These are phyloP conservation scores for Takakia lepidozioides DNA, from an alignment of 225 moss, liverwort and hornwort species.

Conservation along the genomic window DNA sequence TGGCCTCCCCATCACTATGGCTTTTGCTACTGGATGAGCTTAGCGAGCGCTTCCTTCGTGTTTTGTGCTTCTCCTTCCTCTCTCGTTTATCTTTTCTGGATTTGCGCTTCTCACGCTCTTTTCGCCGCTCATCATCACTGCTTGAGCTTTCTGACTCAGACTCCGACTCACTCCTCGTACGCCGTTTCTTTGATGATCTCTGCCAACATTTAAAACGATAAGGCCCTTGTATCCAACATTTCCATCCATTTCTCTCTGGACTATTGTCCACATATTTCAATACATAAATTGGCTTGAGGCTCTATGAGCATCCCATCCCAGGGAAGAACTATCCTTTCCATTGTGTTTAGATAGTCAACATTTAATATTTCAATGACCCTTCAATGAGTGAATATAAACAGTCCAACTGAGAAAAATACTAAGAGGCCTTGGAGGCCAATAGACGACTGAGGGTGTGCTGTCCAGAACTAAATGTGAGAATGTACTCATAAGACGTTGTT, in stretches of 20 bases:
- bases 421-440: no score
- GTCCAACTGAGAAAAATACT: no score
- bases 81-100: slow-evolving; percentile 56
- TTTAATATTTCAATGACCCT: no score
- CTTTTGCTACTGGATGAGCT: slow-evolving; percentile 76
- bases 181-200: slow-evolving; percentile 84
- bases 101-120: slow-evolving; percentile 69
- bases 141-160: slow-evolving; percentile 75
- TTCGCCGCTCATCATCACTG: slow-evolving; percentile 74
- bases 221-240: no score
- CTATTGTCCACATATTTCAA: not conserved
- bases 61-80: slow-evolving; percentile 70
- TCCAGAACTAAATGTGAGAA: no score
- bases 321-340: not conserved
- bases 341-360: no score
- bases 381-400: no score
- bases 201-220: slow-evolving; percentile 22
- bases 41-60: slow-evolving; percentile 67
- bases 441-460: no score
- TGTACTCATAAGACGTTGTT: no score
- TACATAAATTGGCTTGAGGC: not conserved
- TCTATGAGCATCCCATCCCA: not conserved
- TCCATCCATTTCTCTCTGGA: no score
- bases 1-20: slow-evolving; percentile 57
- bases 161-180: slow-evolving; percentile 68